Evolutionary conservation across 495 filamentous ascomycete species (phyloP).

Genomic region (Talaromyces trachyspermus): DNA sequence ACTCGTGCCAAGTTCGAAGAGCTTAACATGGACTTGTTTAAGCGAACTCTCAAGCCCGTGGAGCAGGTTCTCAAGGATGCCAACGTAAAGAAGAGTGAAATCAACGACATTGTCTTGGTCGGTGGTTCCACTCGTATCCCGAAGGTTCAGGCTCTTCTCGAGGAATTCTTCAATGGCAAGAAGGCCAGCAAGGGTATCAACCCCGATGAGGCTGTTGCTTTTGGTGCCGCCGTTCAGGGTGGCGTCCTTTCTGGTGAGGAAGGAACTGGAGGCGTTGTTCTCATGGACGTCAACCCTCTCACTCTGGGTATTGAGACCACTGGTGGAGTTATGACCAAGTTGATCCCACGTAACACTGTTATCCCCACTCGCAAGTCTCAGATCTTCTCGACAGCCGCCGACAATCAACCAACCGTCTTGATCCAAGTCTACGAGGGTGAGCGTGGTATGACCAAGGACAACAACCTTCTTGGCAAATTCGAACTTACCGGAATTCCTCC

Average conservation of each 20-base stretch:
- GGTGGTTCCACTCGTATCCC: constrained; percentile 95
- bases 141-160: constrained; percentile 88
- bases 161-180: constrained; percentile 94
- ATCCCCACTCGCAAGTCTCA: constrained; percentile 96
- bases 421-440: constrained; percentile 98
- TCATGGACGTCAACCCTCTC: constrained; percentile 97
- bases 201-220: constrained; percentile 96
- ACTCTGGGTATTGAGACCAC: constrained; percentile 98
- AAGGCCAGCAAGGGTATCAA: constrained; percentile 97
- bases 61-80: constrained; percentile 94
- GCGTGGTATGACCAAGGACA: constrained; percentile 92
- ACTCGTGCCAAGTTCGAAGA: constrained; percentile 99
- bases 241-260: constrained; percentile 88
- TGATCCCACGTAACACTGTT: constrained; percentile 90
- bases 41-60: constrained; percentile 97
- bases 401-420: constrained; percentile 95
- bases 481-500: constrained; percentile 93
- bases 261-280: constrained; percentile 68
- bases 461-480: constrained; percentile 96
- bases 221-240: constrained; percentile 94
- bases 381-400: constrained; percentile 96
- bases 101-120: constrained; percentile 85
- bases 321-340: constrained; percentile 96
- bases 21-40: constrained; percentile 97
- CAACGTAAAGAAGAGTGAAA: constrained; percentile 79